A percentile compares a stretch with the other conserved stretches of the same genome.
Conservation (phyloP, 345 rosid species). For the Cardamine resedifolia region DNA sequence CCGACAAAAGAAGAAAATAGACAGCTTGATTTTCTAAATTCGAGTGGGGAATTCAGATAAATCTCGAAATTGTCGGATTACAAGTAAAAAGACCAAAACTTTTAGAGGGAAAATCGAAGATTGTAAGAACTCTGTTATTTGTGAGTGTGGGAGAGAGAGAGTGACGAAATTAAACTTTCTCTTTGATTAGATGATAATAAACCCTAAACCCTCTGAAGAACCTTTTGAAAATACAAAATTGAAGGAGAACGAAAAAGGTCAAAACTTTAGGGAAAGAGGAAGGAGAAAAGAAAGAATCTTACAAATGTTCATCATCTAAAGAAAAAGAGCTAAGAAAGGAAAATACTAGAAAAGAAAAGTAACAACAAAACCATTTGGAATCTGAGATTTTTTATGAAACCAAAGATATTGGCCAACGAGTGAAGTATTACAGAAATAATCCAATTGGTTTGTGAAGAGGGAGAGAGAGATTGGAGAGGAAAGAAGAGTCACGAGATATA, state of each 20-base stretch:
- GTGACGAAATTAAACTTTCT: constrained; percentile 18
- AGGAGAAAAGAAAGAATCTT: constrained; percentile 17
- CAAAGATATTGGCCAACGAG: constrained; percentile 22
- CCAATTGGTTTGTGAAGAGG: constrained; percentile 14
- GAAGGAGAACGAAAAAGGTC: constrained; percentile 38
- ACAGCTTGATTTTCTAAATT: background rate
- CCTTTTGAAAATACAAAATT: constrained; percentile 16
- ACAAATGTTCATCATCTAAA: constrained; percentile 25
- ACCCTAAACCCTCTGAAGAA: constrained; percentile 50
- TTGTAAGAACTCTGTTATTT: constrained; percentile 10
- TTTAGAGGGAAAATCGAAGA: background rate
- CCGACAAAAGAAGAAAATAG: background rate
- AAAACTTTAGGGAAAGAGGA: constrained; percentile 38
- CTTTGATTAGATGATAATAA: constrained; percentile 20
- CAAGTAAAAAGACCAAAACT: background rate
- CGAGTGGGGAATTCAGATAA: background rate
- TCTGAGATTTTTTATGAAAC: constrained; percentile 10
- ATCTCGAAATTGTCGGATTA: background rate
- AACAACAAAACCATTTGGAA: constrained; percentile 20
- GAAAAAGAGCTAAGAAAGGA: constrained; percentile 22
- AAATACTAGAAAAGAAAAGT: background rate
- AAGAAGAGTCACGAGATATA: constrained; percentile 39
- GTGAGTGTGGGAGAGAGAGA: constrained; percentile 14
- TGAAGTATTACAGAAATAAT: constrained; percentile 28
- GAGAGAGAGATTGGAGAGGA: constrained; percentile 33